phyloP scores from a whole-genome alignment of 441 rosid genomes.

The Adansonia rubrostipa region DNA sequence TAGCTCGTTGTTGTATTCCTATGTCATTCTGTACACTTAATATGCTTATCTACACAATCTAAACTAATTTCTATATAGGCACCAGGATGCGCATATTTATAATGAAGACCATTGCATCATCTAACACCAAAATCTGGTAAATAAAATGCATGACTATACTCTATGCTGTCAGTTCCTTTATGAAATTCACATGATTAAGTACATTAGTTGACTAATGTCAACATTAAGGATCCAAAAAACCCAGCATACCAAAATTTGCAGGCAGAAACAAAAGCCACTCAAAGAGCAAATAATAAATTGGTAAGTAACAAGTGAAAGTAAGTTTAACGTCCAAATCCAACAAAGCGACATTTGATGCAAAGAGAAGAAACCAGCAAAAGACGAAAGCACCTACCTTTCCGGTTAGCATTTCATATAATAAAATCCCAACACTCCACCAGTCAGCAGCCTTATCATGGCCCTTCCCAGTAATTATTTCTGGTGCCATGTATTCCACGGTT shows the following conservation, averaged over 20 bases:
- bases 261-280: background rate
- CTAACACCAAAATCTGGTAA: background rate
- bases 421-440: conserved; percentile 97
- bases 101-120: background rate
- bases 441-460: conserved; percentile 97
- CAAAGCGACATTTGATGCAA: background rate
- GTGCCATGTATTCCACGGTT: conserved; percentile 93
- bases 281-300: conserved; percentile 8
- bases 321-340: background rate
- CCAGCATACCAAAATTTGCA: background rate
- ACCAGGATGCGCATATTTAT: background rate
- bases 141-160: background rate
- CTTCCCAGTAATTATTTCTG: conserved; percentile 84
- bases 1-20: background rate
- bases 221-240: background rate
- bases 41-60: background rate
- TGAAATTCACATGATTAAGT: background rate
- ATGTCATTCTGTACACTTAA: background rate
- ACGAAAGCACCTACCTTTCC: conserved; percentile 58
- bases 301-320: background rate
- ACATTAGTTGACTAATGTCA: background rate
- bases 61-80: background rate
- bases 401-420: conserved; percentile 91
- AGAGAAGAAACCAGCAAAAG: background rate
- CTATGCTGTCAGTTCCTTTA: background rate